Conservation (phyloP, 2,329 filamentous ascomycete species). For the Colletotrichum eremochloae region DNA sequence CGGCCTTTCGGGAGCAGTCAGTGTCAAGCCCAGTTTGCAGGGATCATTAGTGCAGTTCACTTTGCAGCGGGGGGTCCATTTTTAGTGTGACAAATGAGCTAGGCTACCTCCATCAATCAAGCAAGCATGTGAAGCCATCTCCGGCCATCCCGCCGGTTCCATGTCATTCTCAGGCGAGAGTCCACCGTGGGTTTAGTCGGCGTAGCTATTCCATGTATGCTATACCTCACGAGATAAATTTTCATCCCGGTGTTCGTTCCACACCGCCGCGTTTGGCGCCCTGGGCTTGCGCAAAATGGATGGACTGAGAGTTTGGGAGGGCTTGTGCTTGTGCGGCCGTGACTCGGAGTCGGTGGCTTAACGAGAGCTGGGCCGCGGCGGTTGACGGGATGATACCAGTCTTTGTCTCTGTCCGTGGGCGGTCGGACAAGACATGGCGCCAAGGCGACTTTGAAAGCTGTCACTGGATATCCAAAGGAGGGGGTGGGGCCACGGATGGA, state of each 20-base stretch:
- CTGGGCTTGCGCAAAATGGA: conserved; percentile 21
- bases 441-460: conserved; percentile 18
- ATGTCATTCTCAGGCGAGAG: conserved; percentile 31
- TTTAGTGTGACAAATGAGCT: conserved; percentile 7
- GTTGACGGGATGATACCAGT: conserved; percentile 38
- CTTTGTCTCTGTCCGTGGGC: conserved; percentile 35
- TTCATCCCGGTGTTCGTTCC: conserved; percentile 3
- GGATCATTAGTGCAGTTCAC: conserved; percentile 22
- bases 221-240: conserved; percentile 1
- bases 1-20: conserved; percentile 28
- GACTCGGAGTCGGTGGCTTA: conserved; percentile 17
- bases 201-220: background rate
- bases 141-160: conserved; percentile 41
- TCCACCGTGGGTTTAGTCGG: background rate
- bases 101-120: conserved; percentile 26
- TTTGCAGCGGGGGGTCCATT: conserved; percentile 1
- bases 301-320: conserved; percentile 30
- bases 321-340: conserved; percentile 28
- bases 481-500: background rate
- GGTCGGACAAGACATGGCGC: conserved; percentile 39
- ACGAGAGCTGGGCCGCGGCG: conserved; percentile 15
- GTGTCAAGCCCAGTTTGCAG: conserved; percentile 26
- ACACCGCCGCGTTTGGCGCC: conserved; percentile 24
- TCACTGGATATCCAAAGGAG: background rate
- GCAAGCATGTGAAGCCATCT: conserved; percentile 41